Percentiles rank a stretch among this genome's conserved stretches.
Conservation (phyloP, 2,329 filamentous ascomycete species). For the Pyrenophora seminiperda region DNA sequence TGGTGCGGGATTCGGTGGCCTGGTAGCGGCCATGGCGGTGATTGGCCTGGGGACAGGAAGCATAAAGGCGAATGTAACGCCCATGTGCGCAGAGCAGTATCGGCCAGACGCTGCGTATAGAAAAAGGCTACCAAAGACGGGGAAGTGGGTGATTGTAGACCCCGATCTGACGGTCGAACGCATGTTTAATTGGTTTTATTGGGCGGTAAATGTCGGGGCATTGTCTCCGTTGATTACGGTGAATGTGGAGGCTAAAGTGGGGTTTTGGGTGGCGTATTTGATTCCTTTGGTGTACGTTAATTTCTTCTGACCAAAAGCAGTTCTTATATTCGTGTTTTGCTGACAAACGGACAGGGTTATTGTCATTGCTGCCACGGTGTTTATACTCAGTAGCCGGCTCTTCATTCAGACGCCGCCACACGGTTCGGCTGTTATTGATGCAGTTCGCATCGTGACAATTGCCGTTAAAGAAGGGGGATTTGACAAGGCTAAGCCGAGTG, state of each 20-base stretch:
- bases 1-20: slow-evolving; percentile 11
- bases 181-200: slow-evolving; percentile 17
- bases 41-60: slow-evolving; percentile 19
- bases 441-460: slow-evolving; percentile 11
- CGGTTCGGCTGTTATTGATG: slow-evolving; percentile 16
- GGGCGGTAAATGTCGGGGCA: slow-evolving; percentile 11
- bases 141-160: slow-evolving; percentile 15
- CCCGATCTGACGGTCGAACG: slow-evolving; percentile 15
- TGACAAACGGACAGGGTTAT: slow-evolving; percentile 4
- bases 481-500: slow-evolving; percentile 13
- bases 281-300: slow-evolving; percentile 10
- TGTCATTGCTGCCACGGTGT: slow-evolving; percentile 1
- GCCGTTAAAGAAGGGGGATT: slow-evolving; percentile 11
- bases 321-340: too few relatives aligned
- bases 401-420: slow-evolving; percentile 12
- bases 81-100: slow-evolving; percentile 19
- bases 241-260: slow-evolving; percentile 14
- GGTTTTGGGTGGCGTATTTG: slow-evolving; percentile 15
- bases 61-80: slow-evolving; percentile 18
- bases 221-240: slow-evolving; percentile 13
- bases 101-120: neutral
- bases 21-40: slow-evolving; percentile 10
- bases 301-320: too few relatives aligned
- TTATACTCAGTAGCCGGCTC: slow-evolving; percentile 9
- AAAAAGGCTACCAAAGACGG: slow-evolving; percentile 6